Conservation (phyloP, 139 green algal genomes). For the Chlorokybus atmophyticus region DNA sequence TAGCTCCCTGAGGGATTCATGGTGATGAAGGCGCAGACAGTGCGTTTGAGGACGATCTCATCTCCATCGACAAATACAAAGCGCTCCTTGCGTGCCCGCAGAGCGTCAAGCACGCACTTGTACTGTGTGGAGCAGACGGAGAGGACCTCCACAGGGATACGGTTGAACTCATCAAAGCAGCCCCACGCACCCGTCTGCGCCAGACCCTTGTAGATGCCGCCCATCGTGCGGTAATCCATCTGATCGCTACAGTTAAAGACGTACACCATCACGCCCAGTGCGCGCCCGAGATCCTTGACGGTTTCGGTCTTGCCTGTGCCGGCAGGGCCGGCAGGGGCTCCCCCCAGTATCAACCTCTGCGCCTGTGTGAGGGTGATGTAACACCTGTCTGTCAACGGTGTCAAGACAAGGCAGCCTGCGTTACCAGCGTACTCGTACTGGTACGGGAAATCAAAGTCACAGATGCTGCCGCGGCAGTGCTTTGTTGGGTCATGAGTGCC, state of each 20-base stretch:
- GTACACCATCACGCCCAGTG: constrained; percentile 73
- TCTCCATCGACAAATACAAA: constrained; percentile 59
- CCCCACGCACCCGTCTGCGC: constrained; percentile 81
- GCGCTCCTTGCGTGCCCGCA: constrained; percentile 58
- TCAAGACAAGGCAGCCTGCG: constrained; percentile 84
- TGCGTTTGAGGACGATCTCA: constrained; percentile 47
- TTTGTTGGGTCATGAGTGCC: constrained; percentile 61
- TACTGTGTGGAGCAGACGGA: constrained; percentile 88
- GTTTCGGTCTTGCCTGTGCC: constrained; percentile 87
- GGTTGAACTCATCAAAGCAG: constrained; percentile 94
- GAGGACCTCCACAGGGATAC: constrained; percentile 80
- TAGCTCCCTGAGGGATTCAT: constrained; percentile 97
- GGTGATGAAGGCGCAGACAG: constrained; percentile 89
- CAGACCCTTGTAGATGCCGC: constrained; percentile 80
- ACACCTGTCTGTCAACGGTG: constrained; percentile 84
- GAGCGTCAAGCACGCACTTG: constrained; percentile 83
- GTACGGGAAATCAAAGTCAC: constrained; percentile 79
- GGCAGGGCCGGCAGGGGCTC: constrained; percentile 63
- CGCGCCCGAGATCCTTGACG: constrained; percentile 69
- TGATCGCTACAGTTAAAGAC: constrained; percentile 93
- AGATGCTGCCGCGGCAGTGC: constrained; percentile 65
- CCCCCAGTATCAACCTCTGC: constrained; percentile 69
- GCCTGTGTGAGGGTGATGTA: constrained; percentile 92
- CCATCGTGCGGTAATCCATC: constrained; percentile 85
- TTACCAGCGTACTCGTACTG: constrained; percentile 88